Conservation (phyloP, 2,329 filamentous ascomycete genomes). For the Colletotrichum nymphaeae region DNA sequence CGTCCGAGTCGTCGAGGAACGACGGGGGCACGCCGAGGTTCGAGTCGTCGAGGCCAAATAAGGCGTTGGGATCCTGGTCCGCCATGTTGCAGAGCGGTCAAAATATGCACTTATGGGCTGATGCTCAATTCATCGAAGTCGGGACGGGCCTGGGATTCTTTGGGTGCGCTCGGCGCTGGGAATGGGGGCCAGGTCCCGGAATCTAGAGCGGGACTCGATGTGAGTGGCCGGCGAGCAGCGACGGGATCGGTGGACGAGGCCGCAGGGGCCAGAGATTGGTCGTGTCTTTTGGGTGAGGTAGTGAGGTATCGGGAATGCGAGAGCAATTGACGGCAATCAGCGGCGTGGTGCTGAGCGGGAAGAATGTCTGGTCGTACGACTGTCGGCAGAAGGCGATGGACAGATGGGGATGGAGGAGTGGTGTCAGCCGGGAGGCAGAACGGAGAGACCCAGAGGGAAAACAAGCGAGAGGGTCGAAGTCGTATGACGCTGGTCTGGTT, state of each 20-base stretch:
- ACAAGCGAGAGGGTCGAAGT: constrained; percentile 9
- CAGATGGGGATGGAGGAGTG: constrained; percentile 20
- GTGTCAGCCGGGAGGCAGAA: constrained; percentile 20
- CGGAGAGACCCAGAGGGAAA: constrained; percentile 23
- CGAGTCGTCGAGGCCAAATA: constrained; percentile 58
- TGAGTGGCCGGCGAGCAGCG: constrained; percentile 25
- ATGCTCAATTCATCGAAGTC: constrained; percentile 35
- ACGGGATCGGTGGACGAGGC: constrained; percentile 18
- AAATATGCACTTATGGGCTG: constrained; percentile 39
- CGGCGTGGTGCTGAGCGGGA: constrained; percentile 23
- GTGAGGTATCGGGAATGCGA: constrained; percentile 3
- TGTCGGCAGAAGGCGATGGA: constrained; percentile 28
- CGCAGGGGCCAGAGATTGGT: constrained; percentile 10
- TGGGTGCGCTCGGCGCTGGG: not conserved
- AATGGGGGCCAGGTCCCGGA: constrained; percentile 18
- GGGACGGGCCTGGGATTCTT: constrained; percentile 12
- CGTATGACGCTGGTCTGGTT: constrained; percentile 33
- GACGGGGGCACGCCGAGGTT: constrained; percentile 43
- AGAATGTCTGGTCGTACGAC: constrained; percentile 24
- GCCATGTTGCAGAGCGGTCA: constrained; percentile 46
- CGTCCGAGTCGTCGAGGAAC: constrained; percentile 47
- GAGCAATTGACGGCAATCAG: constrained; percentile 18
- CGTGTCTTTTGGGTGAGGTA: not conserved
- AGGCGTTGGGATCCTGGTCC: constrained; percentile 53
- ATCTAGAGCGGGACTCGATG: constrained; percentile 18